Base-by-base conservation (phyloP, 805 yeast genomes). In the Torulaspora indica region DNA sequence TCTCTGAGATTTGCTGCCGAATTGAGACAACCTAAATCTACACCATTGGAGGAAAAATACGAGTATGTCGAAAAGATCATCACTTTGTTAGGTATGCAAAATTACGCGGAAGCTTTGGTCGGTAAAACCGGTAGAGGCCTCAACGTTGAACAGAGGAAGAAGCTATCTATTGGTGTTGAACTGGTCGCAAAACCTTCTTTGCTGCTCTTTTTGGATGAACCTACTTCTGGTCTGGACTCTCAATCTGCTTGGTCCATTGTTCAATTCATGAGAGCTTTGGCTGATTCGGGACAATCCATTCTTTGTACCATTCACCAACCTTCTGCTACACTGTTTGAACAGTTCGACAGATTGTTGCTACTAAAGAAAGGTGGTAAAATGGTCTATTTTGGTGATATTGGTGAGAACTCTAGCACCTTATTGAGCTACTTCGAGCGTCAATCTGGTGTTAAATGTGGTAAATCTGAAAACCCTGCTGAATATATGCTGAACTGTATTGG, bases 351-450 rank as follows among this genome's bases (percentile, higher is more conserved):
- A 46, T 68, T 82, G 46, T 66, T 82, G 53, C 75, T 85, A 54
- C 70, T 85, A 60, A 80, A 80, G 53, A 77, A 74, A 51, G 95
- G 95, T 61, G 95, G 95, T 52, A 70, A 74, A 57, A 85, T 90
- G 51, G 91, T 82, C 25, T 85, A 85, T 64, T 85, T 83, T 61
- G 95, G 95, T 55, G 89, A 83, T 51, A 78, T 84, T 55, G 93
- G 93, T 52, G 70, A 73, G 47, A 76, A 78, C 59, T 82, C 85
- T 40, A 46, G 54, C 30, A 70, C 79, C 2, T 70, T 85, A 63
- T 75, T 81, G 35, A 61, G 71, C 45, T 85, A 84, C 63, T 84
- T 84, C 57, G 90, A 84, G 67, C 73, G 73, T 53, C 67, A 81
- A 60, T 85, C 95, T 28, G 88, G 90, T 32, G 76, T 81, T 47